A percentile compares a stretch with the other conserved stretches of the same genome.
phyloP scores from a whole-genome alignment of 805 yeast genomes.

The Nakazawaea pomicola region DNA sequence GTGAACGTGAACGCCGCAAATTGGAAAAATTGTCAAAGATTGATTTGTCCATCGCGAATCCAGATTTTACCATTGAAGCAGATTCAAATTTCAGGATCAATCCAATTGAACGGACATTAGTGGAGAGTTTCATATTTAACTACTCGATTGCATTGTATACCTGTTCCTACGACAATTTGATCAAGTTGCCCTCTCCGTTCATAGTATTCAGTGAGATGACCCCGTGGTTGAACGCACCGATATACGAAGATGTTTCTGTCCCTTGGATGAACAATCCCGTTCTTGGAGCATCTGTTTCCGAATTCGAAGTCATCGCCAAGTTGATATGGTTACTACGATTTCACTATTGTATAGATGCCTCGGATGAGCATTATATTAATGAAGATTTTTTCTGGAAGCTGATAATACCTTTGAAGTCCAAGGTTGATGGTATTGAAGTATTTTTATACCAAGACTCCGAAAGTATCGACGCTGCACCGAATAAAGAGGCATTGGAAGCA shows the following conservation, averaged over 20 bases:
- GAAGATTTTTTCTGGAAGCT: constrained; percentile 11
- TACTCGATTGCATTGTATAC: constrained; percentile 34
- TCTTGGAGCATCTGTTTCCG: constrained; percentile 32
- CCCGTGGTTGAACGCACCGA: constrained; percentile 26
- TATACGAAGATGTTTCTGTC: constrained; percentile 15
- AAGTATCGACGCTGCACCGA: background rate
- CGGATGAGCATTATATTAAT: constrained; percentile 1
- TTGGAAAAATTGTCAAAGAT: constrained; percentile 2
- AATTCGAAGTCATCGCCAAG: constrained; percentile 34
- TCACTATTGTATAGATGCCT: constrained; percentile 7
- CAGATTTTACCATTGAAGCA: background rate
- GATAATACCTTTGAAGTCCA: constrained; percentile 7
- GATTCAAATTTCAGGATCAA: constrained; percentile 7
- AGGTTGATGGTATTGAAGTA: constrained; percentile 6
- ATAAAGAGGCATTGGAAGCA: background rate
- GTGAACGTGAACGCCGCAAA: constrained; percentile 20
- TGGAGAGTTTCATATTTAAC: constrained; percentile 40
- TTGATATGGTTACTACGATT: constrained; percentile 30
- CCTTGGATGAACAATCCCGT: constrained; percentile 40
- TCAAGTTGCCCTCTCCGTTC: constrained; percentile 37
- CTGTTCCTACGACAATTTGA: constrained; percentile 24
- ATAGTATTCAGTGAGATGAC: constrained; percentile 27
- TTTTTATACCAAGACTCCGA: background rate
- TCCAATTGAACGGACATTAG: constrained; percentile 30
- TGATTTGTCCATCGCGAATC: background rate